Evolutionary conservation across 208 protist genomes (phyloP).

Genomic region (Chromosphaera perkinsii): DNA sequence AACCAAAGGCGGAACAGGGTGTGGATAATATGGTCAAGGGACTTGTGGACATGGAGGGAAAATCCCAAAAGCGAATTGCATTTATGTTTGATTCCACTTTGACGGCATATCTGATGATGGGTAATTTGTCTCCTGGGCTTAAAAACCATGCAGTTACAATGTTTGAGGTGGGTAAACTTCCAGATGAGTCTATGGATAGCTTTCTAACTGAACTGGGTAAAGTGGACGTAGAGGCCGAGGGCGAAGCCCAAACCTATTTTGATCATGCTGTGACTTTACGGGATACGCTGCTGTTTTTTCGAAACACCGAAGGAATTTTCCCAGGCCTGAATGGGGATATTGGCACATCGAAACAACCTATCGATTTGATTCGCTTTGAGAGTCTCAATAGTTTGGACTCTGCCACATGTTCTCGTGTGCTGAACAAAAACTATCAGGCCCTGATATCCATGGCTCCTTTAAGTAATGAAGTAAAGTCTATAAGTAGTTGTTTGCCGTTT

Average conservation of each 20-base stretch:
- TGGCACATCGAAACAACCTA: slow-evolving; percentile 26
- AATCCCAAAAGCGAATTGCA: slow-evolving; percentile 59
- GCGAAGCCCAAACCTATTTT: slow-evolving; percentile 36
- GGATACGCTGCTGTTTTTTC: slow-evolving; percentile 37
- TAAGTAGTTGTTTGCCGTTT: slow-evolving; percentile 29
- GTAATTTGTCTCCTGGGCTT: slow-evolving; percentile 75
- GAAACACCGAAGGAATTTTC: not conserved
- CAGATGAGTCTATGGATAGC: slow-evolving; percentile 58
- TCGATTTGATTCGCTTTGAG: slow-evolving; percentile 28
- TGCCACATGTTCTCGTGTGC: slow-evolving; percentile 40
- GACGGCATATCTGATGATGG: slow-evolving; percentile 95
- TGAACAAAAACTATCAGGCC: slow-evolving; percentile 55
- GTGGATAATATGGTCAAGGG: not conserved
- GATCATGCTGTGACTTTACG: slow-evolving; percentile 37
- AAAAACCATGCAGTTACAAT: slow-evolving; percentile 70
- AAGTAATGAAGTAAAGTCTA: slow-evolving; percentile 34
- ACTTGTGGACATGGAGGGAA: not conserved
- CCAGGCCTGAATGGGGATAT: not conserved
- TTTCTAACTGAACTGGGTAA: slow-evolving; percentile 55
- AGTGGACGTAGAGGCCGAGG: slow-evolving; percentile 21
- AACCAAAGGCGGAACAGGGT: no score
- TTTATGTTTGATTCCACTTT: slow-evolving; percentile 88
- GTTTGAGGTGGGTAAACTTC: slow-evolving; percentile 68
- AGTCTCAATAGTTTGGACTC: slow-evolving; percentile 50
- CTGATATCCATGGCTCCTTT: slow-evolving; percentile 65